Percentiles rank a stretch among this genome's conserved stretches.
Conservation (phyloP, 208 protist species). For the Wallacemonas sp. region DNA sequence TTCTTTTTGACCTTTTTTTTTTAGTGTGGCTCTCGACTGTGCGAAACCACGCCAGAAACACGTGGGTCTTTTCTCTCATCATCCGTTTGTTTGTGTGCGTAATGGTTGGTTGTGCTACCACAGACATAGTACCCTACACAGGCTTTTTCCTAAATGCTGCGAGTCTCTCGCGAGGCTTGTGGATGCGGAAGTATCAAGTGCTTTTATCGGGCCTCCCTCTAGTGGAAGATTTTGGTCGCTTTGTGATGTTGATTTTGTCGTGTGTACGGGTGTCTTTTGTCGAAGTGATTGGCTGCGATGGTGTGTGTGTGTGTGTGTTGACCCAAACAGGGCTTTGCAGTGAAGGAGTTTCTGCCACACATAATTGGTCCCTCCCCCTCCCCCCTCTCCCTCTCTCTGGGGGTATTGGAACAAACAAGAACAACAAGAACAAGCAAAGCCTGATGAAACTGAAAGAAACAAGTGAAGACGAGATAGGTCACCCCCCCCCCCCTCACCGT, state of each 20-base stretch:
- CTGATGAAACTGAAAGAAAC: no score
- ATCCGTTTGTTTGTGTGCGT: background rate
- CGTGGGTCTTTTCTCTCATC: background rate
- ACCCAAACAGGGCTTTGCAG: background rate
- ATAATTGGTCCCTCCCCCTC: no score
- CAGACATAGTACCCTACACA: conserved; percentile 77
- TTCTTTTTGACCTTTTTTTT: background rate
- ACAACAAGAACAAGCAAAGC: no score
- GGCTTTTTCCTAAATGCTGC: conserved; percentile 16
- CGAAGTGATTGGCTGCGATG: background rate
- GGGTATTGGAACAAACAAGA: no score
- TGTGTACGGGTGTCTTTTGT: background rate
- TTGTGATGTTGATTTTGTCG: conserved; percentile 14
- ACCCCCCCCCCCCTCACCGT: no score
- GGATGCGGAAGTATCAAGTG: conserved; percentile 20
- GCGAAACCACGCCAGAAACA: no score
- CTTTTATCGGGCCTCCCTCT: conserved; percentile 72
- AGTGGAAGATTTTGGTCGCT: conserved; percentile 38
- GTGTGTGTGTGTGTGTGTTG: background rate
- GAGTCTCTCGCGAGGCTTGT: background rate
- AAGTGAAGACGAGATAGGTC: no score
- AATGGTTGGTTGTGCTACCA: conserved; percentile 17
- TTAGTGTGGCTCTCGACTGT: no score
- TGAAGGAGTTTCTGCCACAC: no score
- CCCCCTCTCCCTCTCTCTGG: no score